Base-by-base conservation (phyloP, 2,329 filamentous ascomycete species). In the Claviceps sp. region DNA sequence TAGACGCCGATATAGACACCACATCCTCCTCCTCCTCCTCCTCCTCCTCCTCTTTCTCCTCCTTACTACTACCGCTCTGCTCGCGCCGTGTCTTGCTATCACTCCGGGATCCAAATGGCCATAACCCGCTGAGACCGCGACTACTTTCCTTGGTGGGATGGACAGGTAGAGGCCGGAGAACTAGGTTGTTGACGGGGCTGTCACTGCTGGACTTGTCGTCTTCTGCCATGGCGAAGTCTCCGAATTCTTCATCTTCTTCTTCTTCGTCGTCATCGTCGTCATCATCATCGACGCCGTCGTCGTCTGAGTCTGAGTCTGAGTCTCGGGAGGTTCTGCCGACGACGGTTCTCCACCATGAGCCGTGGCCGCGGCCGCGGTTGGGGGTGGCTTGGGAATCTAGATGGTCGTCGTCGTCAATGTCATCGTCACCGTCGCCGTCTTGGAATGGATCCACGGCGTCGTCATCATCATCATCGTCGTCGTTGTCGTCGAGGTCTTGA, bases 151-250 rank as follows among this genome's bases (percentile, higher is more conserved):
- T 68, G 9, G 71, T 66, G 1, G 76, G 76, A 50, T 80, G 75
- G 6, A 80, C 69, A 0, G 75, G 71, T 3, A 79, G 66, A 2
- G 78, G 78, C 57, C 77, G 75, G 51, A 80, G 64, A 2, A 81
- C 68, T n/a, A 74, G 67, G 26, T 68, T 69, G 13, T 72, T 67
- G 5, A 63, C 61, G 3, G 64, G 63, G 34, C 61, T 59, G 7
- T 56, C 60, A 4, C 59, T 57, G n/a, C 50, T 50, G 9, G 26
- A 47, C 26, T 59, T 58, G 11, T 68, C 69, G 49, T 74, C 68
- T 61, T 82, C 80, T 11, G 80, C 77, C 68, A 85, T 79, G 56
- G 79, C 80, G 58, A 85, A 85, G 53, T 85, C 83, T 14, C 81
- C 82, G 67, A 85, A 79, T 59, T 83, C 81, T 55, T 85, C 81